Evolutionary conservation across 345 rosid genomes (phyloP), one percentile per base, ranked within the genome.

Genomic region (Linum usitatissimum): DNA sequence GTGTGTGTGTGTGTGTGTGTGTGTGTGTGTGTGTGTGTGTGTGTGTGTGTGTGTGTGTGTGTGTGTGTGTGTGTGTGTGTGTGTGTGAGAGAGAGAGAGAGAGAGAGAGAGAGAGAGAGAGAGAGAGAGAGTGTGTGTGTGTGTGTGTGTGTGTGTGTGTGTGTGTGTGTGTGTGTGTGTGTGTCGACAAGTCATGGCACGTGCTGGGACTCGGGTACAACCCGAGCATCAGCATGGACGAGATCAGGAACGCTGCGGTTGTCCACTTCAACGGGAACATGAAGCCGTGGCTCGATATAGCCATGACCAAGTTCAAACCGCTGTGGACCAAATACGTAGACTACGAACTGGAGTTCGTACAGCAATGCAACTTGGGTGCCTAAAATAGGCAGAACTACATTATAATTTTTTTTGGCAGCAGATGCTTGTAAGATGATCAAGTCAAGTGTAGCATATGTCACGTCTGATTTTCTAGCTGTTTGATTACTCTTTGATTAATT

Each of bases 231-330:
- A 67, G 97, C 68, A 73, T 83, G 94, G 96, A 87, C 5, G 99
- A 93, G 88, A 93, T 90, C 38, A 77, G 68, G 51, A 84, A 85
- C 31, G 98, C 98, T 12, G 96, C 98, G 0, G 98, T 92, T 28
- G 95, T 92, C 61, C 98, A 89, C 67, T 89, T 89, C 79, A 92
- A 89, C 34, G 98, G 95, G 64, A 92, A 92, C 66, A 89, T 89
- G 96, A 89, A 92, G 85, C 98, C 96, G 1, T 92, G 96, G 98
- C 87, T 92, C 0, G 98, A 92, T 54, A 89, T 89, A 57, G 96
- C 98, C 66, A 89, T 92, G 98, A 89, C 83, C 76, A 96, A 86
- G 77, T 93, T 87, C 68, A 81, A 83, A 64, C 91, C 93, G 3
- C 86, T 90, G 18, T 93, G 99, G 99, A 81, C 87, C 5, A 90